Base-by-base conservation (phyloP, 495 filamentous ascomycete genomes). In the Penicillium canescens region DNA sequence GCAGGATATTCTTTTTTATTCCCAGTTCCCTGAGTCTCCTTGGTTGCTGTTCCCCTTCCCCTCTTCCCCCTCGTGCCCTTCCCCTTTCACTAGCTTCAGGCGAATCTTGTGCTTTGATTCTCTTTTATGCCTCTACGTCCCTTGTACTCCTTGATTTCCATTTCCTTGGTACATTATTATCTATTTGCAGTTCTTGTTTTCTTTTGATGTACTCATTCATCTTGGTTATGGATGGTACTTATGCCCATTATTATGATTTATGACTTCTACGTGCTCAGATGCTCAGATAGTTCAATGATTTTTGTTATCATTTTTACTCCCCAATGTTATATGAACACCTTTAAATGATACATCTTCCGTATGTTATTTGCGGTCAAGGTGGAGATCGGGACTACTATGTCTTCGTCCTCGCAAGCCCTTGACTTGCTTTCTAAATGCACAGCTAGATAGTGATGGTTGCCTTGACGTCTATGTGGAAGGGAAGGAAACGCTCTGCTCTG, bases 201-300 rank as follows among this genome's bases (percentile, higher is more conserved):
- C 13, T 33, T 44, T 13, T 23, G 10, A 20, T 28, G 12, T 45
- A 8, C 37, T 46, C 21, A 46, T 47, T 12, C 10, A 5, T 38
- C 36, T 12, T 20, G 18, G 33, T 52, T 23, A 26, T 55, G 34
- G 35, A 51, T 44, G 16, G 43, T 52, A 52, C 54, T 51, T 42
- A 41, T 51, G 47, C 42, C 36, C 38, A 58, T 50, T 52, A 60
- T 60, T 37, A 60, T 44, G 57, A 60, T 52, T 59, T 43, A 60
- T 51, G 57, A 55, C 42, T 46, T 45, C 36, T 50, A 50, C 35
- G 52, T 51, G 18, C 37, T 50, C 45, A 42, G 51, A 50, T 51
- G 24, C 37, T 50, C 45, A 36, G 51, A 50, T 54, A 55, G 34
- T 37, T 33, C 28, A 58, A 55, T 59, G 26, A 2, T 43, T 41